Base-by-base conservation (phyloP, 2,329 filamentous ascomycete genomes). In the Pyrenophora teres region DNA sequence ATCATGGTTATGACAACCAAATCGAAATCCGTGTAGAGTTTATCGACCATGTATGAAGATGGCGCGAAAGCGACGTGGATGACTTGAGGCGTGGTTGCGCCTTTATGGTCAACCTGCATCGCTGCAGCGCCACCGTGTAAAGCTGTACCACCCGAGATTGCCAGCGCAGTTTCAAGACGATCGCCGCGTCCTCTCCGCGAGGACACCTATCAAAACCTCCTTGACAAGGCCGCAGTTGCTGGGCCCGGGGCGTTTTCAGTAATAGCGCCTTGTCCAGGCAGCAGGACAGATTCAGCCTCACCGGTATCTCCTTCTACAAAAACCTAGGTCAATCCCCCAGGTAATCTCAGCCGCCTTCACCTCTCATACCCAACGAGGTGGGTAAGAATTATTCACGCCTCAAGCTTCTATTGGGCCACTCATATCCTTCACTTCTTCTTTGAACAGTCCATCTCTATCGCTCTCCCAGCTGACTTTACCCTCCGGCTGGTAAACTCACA, bases 271-370 rank as follows among this genome's bases (percentile, higher is more conserved):
- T 13, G 16, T 15, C 36, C 35, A 57, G 52, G 55, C 52, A 56
- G 40, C 55, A 56, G 44, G 30, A n/a, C 19, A 30, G 23, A 27
- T 15, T 8, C 46, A 48, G 45, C 27, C 45, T 52, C 41, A 47
- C 46, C 45, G 39, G 40, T 48, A 25, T 23, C 30, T 19, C 31
- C 12, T 33, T 48, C 47, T 16, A 33, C 40, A 35, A 40, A 36
- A 36, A 27, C 41, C 48, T 50, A 21, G 39, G 35, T 16, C 30
- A 10, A 18, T 47, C 19, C 23, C 40, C n/a, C 18, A 7, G 1
- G 1, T 4, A 13, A 3, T 21, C 35, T 27, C 41, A 47, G 1
- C 23, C 44, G 19, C 31, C 31, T 32, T 44, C 18, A 36, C 13
- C 21, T 41, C 30, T 13, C 18, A 16, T 15, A 4, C 19, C 8